Evolutionary conservation across 768 basidiomycete species (phyloP).

Genomic region (Termitomyces eurrhizus): DNA sequence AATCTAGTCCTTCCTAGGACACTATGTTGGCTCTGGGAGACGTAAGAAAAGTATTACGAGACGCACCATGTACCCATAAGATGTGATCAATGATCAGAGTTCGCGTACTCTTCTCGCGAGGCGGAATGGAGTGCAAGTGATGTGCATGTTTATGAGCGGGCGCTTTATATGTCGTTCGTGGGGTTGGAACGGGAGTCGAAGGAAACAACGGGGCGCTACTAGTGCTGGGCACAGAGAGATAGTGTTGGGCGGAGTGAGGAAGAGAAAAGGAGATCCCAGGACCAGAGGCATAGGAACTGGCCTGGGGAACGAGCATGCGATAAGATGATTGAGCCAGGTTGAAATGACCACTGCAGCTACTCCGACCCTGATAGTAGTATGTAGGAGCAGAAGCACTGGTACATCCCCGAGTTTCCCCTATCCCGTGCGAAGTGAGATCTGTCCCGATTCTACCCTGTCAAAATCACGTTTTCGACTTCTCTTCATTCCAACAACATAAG

Average conservation of each 20-base stretch:
- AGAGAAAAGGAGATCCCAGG: constrained; percentile 10
- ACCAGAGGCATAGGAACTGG: constrained; percentile 11
- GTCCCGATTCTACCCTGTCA: constrained; percentile 21
- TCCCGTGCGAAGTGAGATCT: constrained; percentile 18
- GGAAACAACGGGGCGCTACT: constrained; percentile 2
- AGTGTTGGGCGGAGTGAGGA: constrained; percentile 9
- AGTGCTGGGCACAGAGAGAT: constrained; percentile 5
- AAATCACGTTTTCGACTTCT: constrained; percentile 11
- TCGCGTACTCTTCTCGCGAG: constrained; percentile 83
- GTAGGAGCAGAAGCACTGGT: constrained; percentile 8
- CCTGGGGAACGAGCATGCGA: constrained; percentile 16
- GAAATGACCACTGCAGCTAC: constrained; percentile 1
- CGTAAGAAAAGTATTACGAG: neutral
- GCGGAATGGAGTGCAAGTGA: constrained; percentile 83
- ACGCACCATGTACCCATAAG: constrained; percentile 71
- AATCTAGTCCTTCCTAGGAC: constrained; percentile 62
- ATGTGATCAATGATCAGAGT: constrained; percentile 87
- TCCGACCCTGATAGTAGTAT: constrained; percentile 10
- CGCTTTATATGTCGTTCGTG: constrained; percentile 46
- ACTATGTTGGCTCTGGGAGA: neutral
- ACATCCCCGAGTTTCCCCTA: constrained; percentile 22
- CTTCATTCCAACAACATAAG: constrained; percentile 6
- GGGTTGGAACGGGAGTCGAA: constrained; percentile 12
- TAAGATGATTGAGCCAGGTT: constrained; percentile 17
- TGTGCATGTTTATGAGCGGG: constrained; percentile 88